These are phyloP conservation scores for Phaseolus lunatus DNA, from an alignment of 306 rosid genomes.

Conservation along the genomic window DNA sequence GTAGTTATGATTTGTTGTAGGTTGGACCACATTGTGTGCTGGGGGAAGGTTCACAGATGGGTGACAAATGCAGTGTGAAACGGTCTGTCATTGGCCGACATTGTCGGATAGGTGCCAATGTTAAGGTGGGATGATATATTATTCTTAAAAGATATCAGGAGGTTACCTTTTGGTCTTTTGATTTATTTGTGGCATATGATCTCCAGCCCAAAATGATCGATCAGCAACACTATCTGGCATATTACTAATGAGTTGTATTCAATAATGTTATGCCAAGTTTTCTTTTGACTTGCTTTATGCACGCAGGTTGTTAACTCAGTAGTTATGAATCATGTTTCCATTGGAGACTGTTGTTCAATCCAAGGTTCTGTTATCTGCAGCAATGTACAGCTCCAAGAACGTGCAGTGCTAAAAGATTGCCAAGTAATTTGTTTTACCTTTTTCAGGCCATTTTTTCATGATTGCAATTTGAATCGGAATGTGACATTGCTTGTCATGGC, in stretches of 20 bases:
- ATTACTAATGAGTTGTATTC: slow-evolving; percentile 24
- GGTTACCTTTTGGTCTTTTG: slow-evolving; percentile 33
- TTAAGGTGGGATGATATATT: slow-evolving; percentile 68
- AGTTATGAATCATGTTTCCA: slow-evolving; percentile 93
- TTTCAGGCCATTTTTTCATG: not conserved
- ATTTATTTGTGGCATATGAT: not conserved
- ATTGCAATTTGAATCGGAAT: slow-evolving; percentile 40
- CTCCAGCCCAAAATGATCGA: slow-evolving; percentile 12
- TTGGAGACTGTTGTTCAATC: slow-evolving; percentile 86
- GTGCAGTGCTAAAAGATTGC: slow-evolving; percentile 83
- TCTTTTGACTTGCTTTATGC: slow-evolving; percentile 12
- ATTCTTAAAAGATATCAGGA: slow-evolving; percentile 30
- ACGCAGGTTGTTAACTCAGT: slow-evolving; percentile 85
- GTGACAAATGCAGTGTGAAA: slow-evolving; percentile 97
- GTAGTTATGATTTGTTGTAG: slow-evolving; percentile 58
- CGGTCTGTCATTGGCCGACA: slow-evolving; percentile 98
- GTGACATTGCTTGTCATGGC: slow-evolving; percentile 37
- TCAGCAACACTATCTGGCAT: slow-evolving; percentile 12
- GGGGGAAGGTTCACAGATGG: slow-evolving; percentile 98
- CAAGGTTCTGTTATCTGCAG: slow-evolving; percentile 96
- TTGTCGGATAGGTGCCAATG: slow-evolving; percentile 97
- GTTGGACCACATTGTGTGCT: slow-evolving; percentile 99
- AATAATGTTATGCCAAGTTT: not conserved
- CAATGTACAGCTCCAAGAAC: slow-evolving; percentile 97
- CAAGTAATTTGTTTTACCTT: slow-evolving; percentile 62